These are phyloP conservation scores for Beauveria caledonica DNA, from an alignment of 2,329 filamentous ascomycete species.

Conservation along the genomic window DNA sequence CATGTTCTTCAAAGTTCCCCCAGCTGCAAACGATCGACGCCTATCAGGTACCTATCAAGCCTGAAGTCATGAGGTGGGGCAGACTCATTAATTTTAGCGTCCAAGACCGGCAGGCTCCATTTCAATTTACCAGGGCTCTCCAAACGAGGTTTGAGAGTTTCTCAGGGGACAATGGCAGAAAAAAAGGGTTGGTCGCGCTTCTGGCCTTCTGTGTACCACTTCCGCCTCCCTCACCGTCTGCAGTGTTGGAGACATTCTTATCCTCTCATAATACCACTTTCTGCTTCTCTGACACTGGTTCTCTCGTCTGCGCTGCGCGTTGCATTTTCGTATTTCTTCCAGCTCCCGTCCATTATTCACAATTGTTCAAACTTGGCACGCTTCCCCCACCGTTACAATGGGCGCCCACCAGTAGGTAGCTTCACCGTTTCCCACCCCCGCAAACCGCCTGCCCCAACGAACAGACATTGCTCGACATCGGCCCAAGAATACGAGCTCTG, in stretches of 20 bases:
- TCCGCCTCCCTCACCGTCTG: not conserved
- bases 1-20: not conserved
- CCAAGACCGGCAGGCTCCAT: constrained; percentile 15
- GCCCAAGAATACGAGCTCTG: not conserved
- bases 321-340: constrained; percentile 13
- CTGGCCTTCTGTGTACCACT: not conserved
- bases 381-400: constrained; percentile 25
- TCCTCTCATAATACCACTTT: not conserved
- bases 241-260: not conserved
- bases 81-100: not conserved
- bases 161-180: not conserved
- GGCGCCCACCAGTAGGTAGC: constrained; percentile 29
- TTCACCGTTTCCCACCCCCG: constrained; percentile 13
- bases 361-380: not conserved
- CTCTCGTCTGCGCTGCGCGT: not conserved
- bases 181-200: not conserved
- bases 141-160: constrained; percentile 4
- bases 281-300: not conserved
- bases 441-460: not conserved
- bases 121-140: constrained; percentile 27
- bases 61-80: not conserved
- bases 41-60: not conserved
- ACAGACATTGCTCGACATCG: not conserved
- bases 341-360: not conserved
- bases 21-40: not conserved